phyloP scores from a whole-genome alignment of 2,329 filamentous ascomycete genomes.

The Trichophyton rubrum region DNA sequence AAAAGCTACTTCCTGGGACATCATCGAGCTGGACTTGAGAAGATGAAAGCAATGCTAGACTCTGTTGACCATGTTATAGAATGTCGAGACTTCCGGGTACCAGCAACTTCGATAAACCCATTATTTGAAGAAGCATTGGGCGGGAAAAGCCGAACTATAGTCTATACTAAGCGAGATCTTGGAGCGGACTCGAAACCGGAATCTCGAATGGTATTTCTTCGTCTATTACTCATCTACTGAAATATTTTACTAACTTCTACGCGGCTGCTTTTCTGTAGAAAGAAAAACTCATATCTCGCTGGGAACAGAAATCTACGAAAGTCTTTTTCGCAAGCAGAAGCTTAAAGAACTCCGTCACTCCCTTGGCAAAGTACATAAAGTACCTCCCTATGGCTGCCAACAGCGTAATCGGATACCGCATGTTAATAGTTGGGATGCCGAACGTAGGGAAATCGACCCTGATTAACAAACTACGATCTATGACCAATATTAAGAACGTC shows the following conservation, averaged over 20 bases:
- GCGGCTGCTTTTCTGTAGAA: conserved; percentile 13
- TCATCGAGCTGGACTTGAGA: conserved; percentile 65
- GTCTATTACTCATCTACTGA: background rate
- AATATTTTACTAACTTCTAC: background rate
- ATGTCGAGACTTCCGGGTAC: conserved; percentile 85
- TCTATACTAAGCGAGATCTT: conserved; percentile 85
- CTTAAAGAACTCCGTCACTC: conserved; percentile 20
- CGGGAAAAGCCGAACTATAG: conserved; percentile 61
- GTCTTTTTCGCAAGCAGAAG: conserved; percentile 26
- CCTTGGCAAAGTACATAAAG: conserved; percentile 24
- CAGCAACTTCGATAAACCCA: conserved; percentile 79
- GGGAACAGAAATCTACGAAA: conserved; percentile 21
- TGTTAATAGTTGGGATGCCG: conserved; percentile 91
- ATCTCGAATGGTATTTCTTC: conserved; percentile 29
- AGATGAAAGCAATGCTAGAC: conserved; percentile 70
- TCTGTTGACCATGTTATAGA: conserved; percentile 82
- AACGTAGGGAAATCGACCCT: conserved; percentile 94
- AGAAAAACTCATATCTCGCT: conserved; percentile 24
- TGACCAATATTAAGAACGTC: conserved; percentile 28
- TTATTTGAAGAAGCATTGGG: conserved; percentile 68
- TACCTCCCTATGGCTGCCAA: background rate
- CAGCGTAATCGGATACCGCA: conserved; percentile 61
- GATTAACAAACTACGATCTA: conserved; percentile 68
- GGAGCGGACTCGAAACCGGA: conserved; percentile 36
- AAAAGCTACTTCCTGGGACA: conserved; percentile 93